Evolutionary conservation across 1,284 basidiomycete genomes (phyloP).

Genomic region (Ceratobasidium sp.): DNA sequence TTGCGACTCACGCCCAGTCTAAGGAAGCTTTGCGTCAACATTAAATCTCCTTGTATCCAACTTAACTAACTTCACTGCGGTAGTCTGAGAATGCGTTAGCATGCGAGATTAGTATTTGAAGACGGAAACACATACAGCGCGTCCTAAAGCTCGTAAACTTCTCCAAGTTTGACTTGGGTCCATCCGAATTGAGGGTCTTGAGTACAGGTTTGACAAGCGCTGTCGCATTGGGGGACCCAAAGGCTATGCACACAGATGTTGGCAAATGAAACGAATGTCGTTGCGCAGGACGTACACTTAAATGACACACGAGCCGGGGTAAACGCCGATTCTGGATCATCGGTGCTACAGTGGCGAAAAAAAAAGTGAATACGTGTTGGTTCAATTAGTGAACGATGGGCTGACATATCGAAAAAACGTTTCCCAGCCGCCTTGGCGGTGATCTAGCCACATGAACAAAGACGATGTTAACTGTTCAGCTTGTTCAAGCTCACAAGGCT

Average conservation of each 20-base stretch:
- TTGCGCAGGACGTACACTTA: slow-evolving; percentile 56
- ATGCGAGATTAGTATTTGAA: background rate
- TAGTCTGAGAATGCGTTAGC: slow-evolving; percentile 64
- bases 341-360: slow-evolving; percentile 41
- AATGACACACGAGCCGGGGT: slow-evolving; percentile 57
- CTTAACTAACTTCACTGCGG: slow-evolving; percentile 70
- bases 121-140: slow-evolving; percentile 63
- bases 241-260: slow-evolving; percentile 53
- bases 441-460: slow-evolving; percentile 63
- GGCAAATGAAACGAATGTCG: background rate
- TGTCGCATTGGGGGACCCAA: slow-evolving; percentile 68
- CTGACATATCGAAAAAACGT: slow-evolving; percentile 89
- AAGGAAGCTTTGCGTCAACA: slow-evolving; percentile 45
- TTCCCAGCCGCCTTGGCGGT: slow-evolving; percentile 76
- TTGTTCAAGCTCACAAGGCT: background rate
- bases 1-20: slow-evolving; percentile 82
- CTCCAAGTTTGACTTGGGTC: slow-evolving; percentile 73
- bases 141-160: slow-evolving; percentile 81
- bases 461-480: background rate
- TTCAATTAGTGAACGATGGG: slow-evolving; percentile 43
- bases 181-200: slow-evolving; percentile 71
- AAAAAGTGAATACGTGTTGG: background rate
- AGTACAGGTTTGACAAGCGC: slow-evolving; percentile 69
- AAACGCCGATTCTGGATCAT: slow-evolving; percentile 46
- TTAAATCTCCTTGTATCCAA: slow-evolving; percentile 47